phyloP scores from a whole-genome alignment of 805 yeast genomes.

The Scheffersomyces spartinae region DNA sequence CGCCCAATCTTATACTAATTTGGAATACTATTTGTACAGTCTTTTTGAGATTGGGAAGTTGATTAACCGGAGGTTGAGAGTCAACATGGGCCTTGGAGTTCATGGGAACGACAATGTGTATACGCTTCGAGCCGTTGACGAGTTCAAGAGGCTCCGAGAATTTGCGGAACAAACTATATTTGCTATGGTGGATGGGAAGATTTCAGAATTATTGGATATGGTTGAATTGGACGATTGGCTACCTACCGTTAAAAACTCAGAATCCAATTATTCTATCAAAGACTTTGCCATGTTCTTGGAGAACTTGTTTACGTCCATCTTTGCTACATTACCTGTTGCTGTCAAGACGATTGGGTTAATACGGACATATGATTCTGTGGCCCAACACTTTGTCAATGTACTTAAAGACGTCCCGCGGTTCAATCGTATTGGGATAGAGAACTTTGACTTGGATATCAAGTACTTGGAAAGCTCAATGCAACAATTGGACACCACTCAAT shows the following conservation, averaged over 20 bases:
- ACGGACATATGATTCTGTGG: conserved; percentile 77
- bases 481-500: conserved; percentile 7
- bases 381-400: conserved; percentile 53
- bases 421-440: conserved; percentile 50
- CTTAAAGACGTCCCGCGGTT: conserved; percentile 44
- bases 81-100: conserved; percentile 26
- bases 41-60: conserved; percentile 53
- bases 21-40: conserved; percentile 77
- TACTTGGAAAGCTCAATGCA: conserved; percentile 43
- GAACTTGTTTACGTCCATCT: conserved; percentile 75
- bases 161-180: conserved; percentile 74
- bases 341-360: conserved; percentile 73
- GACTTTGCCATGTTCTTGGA: conserved; percentile 82
- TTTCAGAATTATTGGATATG: conserved; percentile 69
- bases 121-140: conserved; percentile 37
- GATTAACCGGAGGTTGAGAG: conserved; percentile 23
- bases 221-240: conserved; percentile 78
- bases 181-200: conserved; percentile 69
- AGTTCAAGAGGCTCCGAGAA: conserved; percentile 49
- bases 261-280: conserved; percentile 63
- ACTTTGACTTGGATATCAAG: conserved; percentile 71
- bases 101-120: conserved; percentile 21
- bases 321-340: conserved; percentile 68
- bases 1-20: conserved; percentile 78
- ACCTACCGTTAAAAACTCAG: conserved; percentile 35